Conservation (phyloP, 176 grass and related monocot species). For the Cocos nucifera region DNA sequence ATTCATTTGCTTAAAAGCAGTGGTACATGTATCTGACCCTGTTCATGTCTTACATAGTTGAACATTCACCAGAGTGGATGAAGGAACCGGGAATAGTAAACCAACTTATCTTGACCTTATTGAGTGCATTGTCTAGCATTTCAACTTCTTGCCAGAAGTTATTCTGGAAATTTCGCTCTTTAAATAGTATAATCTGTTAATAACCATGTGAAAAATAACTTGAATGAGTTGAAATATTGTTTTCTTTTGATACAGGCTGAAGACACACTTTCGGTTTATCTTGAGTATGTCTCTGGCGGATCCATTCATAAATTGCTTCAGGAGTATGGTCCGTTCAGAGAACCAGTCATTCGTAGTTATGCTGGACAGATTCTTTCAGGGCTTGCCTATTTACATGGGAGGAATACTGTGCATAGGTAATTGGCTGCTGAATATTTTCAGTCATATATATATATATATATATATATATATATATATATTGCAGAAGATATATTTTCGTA, state of each 20-base stretch:
- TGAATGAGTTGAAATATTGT: constrained; percentile 23
- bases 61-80: too few relatives aligned
- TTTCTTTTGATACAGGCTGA: constrained; percentile 36
- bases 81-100: too few relatives aligned
- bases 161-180: neutral
- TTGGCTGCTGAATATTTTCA: constrained; percentile 8
- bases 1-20: too few relatives aligned
- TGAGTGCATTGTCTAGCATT: neutral
- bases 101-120: too few relatives aligned
- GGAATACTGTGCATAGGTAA: constrained; percentile 89
- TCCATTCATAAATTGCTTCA: constrained; percentile 91
- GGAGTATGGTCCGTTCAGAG: constrained; percentile 86
- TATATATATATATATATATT: neutral
- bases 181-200: neutral
- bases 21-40: too few relatives aligned
- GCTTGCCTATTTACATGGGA: constrained; percentile 77
- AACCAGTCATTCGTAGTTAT: constrained; percentile 73
- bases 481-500: constrained; percentile 12
- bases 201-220: too few relatives aligned
- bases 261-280: constrained; percentile 74
- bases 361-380: constrained; percentile 90
- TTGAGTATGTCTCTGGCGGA: constrained; percentile 86
- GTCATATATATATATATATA: neutral
- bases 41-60: too few relatives aligned
- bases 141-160: neutral